Percentiles rank a stretch among this genome's conserved stretches.
These are phyloP conservation scores for Saururus chinensis DNA, from an alignment of 164 flowering plant species.

Conservation along the genomic window DNA sequence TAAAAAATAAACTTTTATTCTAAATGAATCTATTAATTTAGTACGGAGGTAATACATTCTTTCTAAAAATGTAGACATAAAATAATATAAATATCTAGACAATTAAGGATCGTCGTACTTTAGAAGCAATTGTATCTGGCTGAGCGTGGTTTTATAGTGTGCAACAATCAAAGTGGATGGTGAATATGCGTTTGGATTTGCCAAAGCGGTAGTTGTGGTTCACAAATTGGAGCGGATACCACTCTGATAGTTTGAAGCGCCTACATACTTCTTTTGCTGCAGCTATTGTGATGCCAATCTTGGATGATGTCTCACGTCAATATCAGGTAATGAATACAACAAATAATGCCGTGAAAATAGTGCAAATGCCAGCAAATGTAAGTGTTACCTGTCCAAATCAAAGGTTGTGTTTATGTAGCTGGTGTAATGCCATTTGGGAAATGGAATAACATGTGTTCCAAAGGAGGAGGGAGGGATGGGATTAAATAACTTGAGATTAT, in stretches of 20 bases:
- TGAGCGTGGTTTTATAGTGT: slow-evolving; percentile 33
- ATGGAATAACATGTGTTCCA: too few relatives aligned
- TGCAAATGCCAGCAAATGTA: slow-evolving; percentile 84
- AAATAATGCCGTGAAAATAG: slow-evolving; percentile 87
- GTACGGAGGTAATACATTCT: too few relatives aligned
- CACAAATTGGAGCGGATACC: slow-evolving; percentile 91
- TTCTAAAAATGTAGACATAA: too few relatives aligned
- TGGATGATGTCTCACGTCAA: slow-evolving; percentile 50
- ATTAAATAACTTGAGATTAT: too few relatives aligned
- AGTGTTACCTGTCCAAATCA: slow-evolving; percentile 88
- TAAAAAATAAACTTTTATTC: too few relatives aligned
- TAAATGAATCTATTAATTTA: too few relatives aligned
- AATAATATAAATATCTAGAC: too few relatives aligned
- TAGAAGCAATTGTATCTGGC: neutral
- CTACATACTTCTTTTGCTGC: slow-evolving; percentile 98
- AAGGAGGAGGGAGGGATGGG: too few relatives aligned
- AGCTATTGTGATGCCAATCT: slow-evolving; percentile 86
- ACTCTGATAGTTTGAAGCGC: slow-evolving; percentile 83
- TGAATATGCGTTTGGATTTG: slow-evolving; percentile 93
- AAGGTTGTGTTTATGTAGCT: slow-evolving; percentile 37
- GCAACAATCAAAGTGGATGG: slow-evolving; percentile 95
- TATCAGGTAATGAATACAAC: slow-evolving; percentile 88
- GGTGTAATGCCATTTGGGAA: neutral
- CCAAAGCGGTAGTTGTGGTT: slow-evolving; percentile 92
- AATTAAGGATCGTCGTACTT: neutral